Base-by-base conservation (phyloP, 495 filamentous ascomycete genomes). In the Aspergillus campestris region DNA sequence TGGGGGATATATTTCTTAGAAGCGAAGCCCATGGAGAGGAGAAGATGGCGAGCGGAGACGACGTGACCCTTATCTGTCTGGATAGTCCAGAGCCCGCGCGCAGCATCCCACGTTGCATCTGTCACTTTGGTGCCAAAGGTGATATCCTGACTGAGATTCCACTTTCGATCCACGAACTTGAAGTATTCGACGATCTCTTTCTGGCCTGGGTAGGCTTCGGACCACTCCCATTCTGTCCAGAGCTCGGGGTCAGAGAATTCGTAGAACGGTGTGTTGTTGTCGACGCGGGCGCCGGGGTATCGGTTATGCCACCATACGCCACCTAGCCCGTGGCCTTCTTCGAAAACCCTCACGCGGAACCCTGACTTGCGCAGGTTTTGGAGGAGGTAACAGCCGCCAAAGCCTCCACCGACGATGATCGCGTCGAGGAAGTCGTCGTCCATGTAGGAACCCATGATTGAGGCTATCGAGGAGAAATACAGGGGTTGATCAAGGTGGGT, bases 281-380 rank as follows among this genome's bases (percentile, higher is more conserved):
- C 75, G 6, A 32, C 14, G 3, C 46, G 46, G 9, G 75, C 72
- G 0, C 69, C 56, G 5, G 77, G 77, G 48, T 79, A 80, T 24
- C 63, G 51, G 47, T 77, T 79, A 67, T 66, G 71, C 38, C 66
- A 56, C 75, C 74, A 78, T 8, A 66, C 61, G 7, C 76, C 76
- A 3, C 76, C 76, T 29, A 70, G 57, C 32, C 59, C 61, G 6
- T 49, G 45, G 13, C 68, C 73, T 3, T 61, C 60, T 47, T 81
- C 77, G 37, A 71, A 61, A 12, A 71, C 60, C 55, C 33, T 8
- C 11, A 55, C 57, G 11, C 49, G 54, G 36, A 63, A 61, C 0
- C 65, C 62, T 8, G 36, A 39, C 15, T 70, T 49, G 8, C 62
- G 56, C 8, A 76, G 57, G 5, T 49, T 32, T 8, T 70, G 45